Conservation (phyloP, 2,329 filamentous ascomycete species). For the Dothiorella sarmentorum region DNA sequence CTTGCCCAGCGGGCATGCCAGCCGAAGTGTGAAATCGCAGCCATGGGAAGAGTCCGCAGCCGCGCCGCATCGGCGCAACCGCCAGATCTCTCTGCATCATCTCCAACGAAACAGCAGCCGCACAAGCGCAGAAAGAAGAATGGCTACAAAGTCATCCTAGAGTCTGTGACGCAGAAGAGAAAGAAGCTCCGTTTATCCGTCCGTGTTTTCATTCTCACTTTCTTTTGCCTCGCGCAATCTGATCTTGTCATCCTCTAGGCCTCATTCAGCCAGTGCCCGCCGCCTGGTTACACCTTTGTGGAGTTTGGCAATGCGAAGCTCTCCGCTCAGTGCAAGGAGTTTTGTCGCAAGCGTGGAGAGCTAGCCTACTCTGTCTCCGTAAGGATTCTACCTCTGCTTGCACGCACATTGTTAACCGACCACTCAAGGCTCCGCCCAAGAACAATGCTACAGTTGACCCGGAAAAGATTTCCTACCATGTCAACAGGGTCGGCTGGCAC, state of each 20-base stretch:
- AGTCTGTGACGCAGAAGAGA: constrained; percentile 57
- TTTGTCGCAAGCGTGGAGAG: constrained; percentile 53
- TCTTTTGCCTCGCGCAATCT: constrained; percentile 20
- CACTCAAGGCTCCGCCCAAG: constrained; percentile 41
- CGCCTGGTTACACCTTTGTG: constrained; percentile 59
- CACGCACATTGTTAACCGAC: constrained; percentile 20
- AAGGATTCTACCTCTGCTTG: constrained; percentile 31
- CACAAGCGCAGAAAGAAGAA: constrained; percentile 35
- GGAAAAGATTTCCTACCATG: constrained; percentile 56
- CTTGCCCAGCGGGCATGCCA: constrained; percentile 2
- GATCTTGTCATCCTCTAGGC: constrained; percentile 45
- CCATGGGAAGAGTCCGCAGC: constrained; percentile 5
- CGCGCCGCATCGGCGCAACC: constrained; percentile 11
- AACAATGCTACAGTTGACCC: constrained; percentile 50
- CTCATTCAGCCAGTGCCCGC: constrained; percentile 53
- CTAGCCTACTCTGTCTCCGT: constrained; percentile 60
- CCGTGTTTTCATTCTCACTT: constrained; percentile 27
- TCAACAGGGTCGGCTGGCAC: constrained; percentile 61
- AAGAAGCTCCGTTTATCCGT: constrained; percentile 55
- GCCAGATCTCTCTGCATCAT: not conserved
- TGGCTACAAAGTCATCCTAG: constrained; percentile 57
- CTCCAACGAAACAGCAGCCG: constrained; percentile 22
- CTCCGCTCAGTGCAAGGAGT: constrained; percentile 56
- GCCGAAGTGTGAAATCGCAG: not conserved
- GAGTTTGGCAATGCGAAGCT: constrained; percentile 58